phyloP scores from a whole-genome alignment of 2,329 filamentous ascomycete species.

The Bipolaris victoriae region DNA sequence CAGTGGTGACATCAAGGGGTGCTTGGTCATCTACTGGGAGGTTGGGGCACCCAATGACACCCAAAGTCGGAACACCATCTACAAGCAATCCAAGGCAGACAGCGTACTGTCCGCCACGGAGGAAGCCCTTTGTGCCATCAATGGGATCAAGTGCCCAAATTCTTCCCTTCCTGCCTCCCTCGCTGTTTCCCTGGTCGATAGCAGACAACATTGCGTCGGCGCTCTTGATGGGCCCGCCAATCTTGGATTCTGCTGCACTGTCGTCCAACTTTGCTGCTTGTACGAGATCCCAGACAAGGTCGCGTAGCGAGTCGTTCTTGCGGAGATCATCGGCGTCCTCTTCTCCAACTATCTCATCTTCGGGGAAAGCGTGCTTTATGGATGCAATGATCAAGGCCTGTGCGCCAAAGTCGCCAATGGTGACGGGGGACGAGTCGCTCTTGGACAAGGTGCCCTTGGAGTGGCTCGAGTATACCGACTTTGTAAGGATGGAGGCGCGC shows the following conservation, averaged over 20 bases:
- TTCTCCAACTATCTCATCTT: conserved; percentile 91
- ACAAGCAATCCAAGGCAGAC: conserved; percentile 92
- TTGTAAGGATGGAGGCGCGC: conserved; percentile 76
- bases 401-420: conserved; percentile 96
- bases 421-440: conserved; percentile 94
- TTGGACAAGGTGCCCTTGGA: conserved; percentile 94
- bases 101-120: conserved; percentile 95
- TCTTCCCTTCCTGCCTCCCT: conserved; percentile 74
- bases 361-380: conserved; percentile 85
- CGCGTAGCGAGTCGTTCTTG: conserved; percentile 70
- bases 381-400: conserved; percentile 95
- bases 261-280: conserved; percentile 73
- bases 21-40: conserved; percentile 83
- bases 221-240: conserved; percentile 72
- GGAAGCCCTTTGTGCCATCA: conserved; percentile 96
- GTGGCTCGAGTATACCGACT: conserved; percentile 82
- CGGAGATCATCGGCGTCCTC: conserved; percentile 87
- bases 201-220: conserved; percentile 68
- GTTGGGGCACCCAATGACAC: conserved; percentile 94
- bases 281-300: conserved; percentile 85
- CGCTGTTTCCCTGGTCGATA: conserved; percentile 67
- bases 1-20: conserved; percentile 73
- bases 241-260: conserved; percentile 65
- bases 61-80: conserved; percentile 91
- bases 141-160: conserved; percentile 98